Conservation (phyloP, 2,329 filamentous ascomycete species). For the Leptographium lundbergii region DNA sequence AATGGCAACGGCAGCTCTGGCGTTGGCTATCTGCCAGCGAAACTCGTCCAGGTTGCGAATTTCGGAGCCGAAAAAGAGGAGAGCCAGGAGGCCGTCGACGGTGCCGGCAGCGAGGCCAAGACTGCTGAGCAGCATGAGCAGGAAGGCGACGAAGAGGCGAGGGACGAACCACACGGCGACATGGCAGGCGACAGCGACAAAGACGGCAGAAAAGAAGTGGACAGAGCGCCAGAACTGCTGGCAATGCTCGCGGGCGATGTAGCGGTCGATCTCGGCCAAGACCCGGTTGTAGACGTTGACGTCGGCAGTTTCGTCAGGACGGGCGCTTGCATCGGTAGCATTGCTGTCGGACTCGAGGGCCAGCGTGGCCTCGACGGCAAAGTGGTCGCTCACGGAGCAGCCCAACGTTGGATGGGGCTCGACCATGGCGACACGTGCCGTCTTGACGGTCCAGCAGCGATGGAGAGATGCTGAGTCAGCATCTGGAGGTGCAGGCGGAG, state of each 20-base stretch:
- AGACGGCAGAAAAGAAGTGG: slow-evolving; percentile 60
- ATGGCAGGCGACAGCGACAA: slow-evolving; percentile 60
- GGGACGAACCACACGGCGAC: slow-evolving; percentile 80
- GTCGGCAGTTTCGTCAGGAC: neutral
- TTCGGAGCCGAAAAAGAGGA: slow-evolving; percentile 78
- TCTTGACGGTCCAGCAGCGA: slow-evolving; percentile 54
- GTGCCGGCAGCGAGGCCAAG: slow-evolving; percentile 64
- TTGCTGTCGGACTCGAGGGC: neutral
- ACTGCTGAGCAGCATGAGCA: slow-evolving; percentile 69
- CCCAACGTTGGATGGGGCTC: slow-evolving; percentile 66
- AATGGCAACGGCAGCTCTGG: slow-evolving; percentile 27
- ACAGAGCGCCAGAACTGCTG: slow-evolving; percentile 60
- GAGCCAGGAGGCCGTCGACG: slow-evolving; percentile 72
- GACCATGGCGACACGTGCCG: slow-evolving; percentile 64
- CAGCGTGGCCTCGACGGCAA: slow-evolving; percentile 76
- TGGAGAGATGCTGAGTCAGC: slow-evolving; percentile 32
- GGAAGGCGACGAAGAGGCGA: slow-evolving; percentile 56
- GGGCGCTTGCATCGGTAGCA: neutral
- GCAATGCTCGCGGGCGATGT: slow-evolving; percentile 54
- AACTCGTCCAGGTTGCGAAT: slow-evolving; percentile 78
- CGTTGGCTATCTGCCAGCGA: slow-evolving; percentile 78
- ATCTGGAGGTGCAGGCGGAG: neutral
- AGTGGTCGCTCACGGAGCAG: slow-evolving; percentile 90
- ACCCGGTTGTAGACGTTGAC: slow-evolving; percentile 46
- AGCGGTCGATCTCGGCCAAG: slow-evolving; percentile 54